Evolutionary conservation across 805 yeast genomes (phyloP), one percentile per base, ranked within the genome.

Genomic region (Cyberlindnera nakhonratchasimensis): DNA sequence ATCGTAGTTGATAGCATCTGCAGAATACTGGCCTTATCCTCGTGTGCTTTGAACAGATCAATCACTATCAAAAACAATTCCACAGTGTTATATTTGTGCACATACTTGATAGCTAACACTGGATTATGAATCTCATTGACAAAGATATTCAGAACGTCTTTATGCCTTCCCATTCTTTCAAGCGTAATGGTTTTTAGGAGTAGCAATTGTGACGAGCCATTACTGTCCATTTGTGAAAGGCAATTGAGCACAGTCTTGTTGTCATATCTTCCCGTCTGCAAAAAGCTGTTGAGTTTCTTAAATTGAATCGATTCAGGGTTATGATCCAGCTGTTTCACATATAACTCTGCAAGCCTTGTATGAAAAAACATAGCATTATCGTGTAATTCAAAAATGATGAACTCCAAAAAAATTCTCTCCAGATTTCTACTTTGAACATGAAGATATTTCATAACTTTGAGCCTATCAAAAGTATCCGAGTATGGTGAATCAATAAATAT

Each of bases 401-500:
- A 73, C 45, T 79, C 80, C 34, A 82, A 59, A 55, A 83, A 89
- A 31, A 60, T 55, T 6, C 69, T 47, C 8, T 72, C 64, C 23
- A 73, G 43, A 6, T 43, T 37, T 2, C 30, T 29, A 14, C 61
- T 57, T 14, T 63, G 55, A 9, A 54, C 40, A 8, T 61, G 46
- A n/a, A 86, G 59, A 54, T 66, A 82, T 2, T 75, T 71, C 36
- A 81, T 64, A 0, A 88, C 79, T 48, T 70, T 64, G 19, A 62
- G 48, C 37, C 73, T 71, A 47, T 85, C 75, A 39, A 82, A 72
- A 12, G 76, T 65, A 45, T 78, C 81, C 44, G 85, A 73, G 48
- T 77, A 78, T 11, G 74, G 70, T 0, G 84, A 68, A 39, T 82
- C 83, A 43, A 86, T 70, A 50, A 89, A 89, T 0, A 91, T 68